Percentiles rank a stretch among this genome's conserved stretches.
Conservation (phyloP, 2,329 filamentous ascomycete genomes). For the Aspergillus latus region DNA sequence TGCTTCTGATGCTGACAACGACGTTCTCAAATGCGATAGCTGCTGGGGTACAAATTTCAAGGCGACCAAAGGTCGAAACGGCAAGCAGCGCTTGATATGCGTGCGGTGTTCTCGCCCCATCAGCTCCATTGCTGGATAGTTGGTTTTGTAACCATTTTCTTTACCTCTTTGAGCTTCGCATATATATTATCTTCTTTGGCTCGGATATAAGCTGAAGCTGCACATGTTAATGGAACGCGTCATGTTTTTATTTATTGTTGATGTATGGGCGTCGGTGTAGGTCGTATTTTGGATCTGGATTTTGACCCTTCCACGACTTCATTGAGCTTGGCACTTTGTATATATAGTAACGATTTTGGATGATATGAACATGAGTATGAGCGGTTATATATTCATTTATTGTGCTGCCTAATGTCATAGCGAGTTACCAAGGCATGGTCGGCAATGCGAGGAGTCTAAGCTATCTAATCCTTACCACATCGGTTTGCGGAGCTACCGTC, state of each 20-base stretch:
- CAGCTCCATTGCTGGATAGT: not conserved
- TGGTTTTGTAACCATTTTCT: not conserved
- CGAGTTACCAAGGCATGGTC: not conserved
- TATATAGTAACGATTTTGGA: conserved; percentile 5
- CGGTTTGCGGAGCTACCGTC: not conserved
- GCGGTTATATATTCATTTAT: not conserved
- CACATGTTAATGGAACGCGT: not conserved
- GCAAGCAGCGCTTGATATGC: conserved; percentile 61
- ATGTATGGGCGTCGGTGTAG: conserved; percentile 3
- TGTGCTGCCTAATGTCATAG: conserved; percentile 5
- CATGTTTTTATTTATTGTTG: not conserved
- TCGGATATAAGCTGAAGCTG: not conserved
- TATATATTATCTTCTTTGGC: not conserved
- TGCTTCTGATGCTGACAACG: conserved; percentile 46
- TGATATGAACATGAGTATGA: conserved; percentile 6
- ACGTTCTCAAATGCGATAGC: conserved; percentile 56
- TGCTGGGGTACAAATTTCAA: conserved; percentile 65
- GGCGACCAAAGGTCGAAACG: conserved; percentile 55
- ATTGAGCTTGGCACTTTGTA: conserved; percentile 1
- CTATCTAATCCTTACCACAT: not conserved
- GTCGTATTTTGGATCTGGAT: not conserved
- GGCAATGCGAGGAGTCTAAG: too few relatives aligned
- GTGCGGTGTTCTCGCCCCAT: conserved; percentile 49
- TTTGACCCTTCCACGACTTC: not conserved
- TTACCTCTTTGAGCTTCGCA: not conserved